Base-by-base conservation (phyloP, 2,329 filamentous ascomycete species). In the Fusarium sp. region DNA sequence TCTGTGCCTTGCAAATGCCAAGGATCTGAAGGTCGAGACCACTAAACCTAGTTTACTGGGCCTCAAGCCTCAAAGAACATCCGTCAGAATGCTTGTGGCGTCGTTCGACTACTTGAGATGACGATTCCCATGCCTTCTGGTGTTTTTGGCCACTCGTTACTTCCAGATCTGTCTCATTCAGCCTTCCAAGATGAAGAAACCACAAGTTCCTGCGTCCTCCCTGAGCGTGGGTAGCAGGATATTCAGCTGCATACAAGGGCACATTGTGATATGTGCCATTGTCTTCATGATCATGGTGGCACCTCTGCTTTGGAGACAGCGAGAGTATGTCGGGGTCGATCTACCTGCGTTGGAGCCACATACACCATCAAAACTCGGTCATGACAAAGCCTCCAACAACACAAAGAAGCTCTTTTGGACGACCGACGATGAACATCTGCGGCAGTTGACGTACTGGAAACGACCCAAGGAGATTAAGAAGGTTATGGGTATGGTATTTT, bases 401-500 rank as follows among this genome's bases (percentile, higher is more conserved):
- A 68, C 27, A 6, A 67, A 63, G 11, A 66, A 70, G 8, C 76
- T 77, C 5, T 79, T 78, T 54, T 79, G 78, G 75, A 74, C 76
- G 38, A 66, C 74, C 8, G 65, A 77, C 10, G 67, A 66, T n/a
- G 73, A 78, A 4, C 57, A 65, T 5, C 36, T 74, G 11, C 65
- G 70, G 9, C 76, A 69, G 8, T 38, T 78, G 20, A 63, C 65
- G 25, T 47, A 76, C 8, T 79, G 71, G 73, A 42, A 73, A 33
- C 66, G 73, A 42, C 78, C 78, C 2, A 25, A 59, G 2, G 42
- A 70, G 13, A 63, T 79, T 10, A 65, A 65, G 4, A 84, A 82
- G 71, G 78, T 87, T n/a, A 81, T 86, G 67, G 86, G 81, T 18
- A 80, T 87, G 65, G 84, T 87, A 1, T 87, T 87, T 66, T 87